Evolutionary conservation across 2,329 filamentous ascomycete species (phyloP), one percentile per base, ranked within the genome.

Genomic region (Pezicula carpinea): DNA sequence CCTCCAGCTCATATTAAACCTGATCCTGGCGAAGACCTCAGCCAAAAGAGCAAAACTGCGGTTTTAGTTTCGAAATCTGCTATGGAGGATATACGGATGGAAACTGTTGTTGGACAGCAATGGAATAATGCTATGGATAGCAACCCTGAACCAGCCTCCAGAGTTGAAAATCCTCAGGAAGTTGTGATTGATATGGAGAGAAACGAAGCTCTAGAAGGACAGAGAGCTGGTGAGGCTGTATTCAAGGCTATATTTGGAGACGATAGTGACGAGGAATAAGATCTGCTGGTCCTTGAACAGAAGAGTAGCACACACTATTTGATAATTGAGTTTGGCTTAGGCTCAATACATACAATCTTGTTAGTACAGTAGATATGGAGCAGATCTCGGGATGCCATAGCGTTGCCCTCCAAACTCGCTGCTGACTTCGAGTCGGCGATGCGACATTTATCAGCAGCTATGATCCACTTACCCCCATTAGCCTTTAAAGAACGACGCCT

Each of bases 231-330:
- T 14, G 88, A 91, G 41, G 87, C 87, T 36, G 83, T 96, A 0
- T 90, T 96, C 59, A 88, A 81, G 56, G 88, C 89, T n/a, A 90
- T 97, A 23, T 97, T 97, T 76, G 92, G 91, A 5, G 89, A 90
- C 63, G 87, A 87, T 60, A 85, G 86, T 54, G 86, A 89, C 57
- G 85, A 89, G 36, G 62, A 62, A 14, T 22, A 40, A 23, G 3
- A 29, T 11, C 10, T 3, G 26, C 26, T 29, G 13, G 10, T 11
- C 13, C 5, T 29, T 10, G 26, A 6, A 29, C 13, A 29, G 6
- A 29, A 29, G 8, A 10, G 13, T 11, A 5, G 26, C 26, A 29
- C 26, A 29, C 13, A 29, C 5, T 11, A 10, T 3, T 29, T 29
- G 8, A 29, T 29, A 11, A 13, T 29, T 10, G 3, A 29, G 8